These are phyloP conservation scores for Cadophora luteo-olivacea DNA, from an alignment of 2,329 filamentous ascomycete genomes.

Conservation along the genomic window DNA sequence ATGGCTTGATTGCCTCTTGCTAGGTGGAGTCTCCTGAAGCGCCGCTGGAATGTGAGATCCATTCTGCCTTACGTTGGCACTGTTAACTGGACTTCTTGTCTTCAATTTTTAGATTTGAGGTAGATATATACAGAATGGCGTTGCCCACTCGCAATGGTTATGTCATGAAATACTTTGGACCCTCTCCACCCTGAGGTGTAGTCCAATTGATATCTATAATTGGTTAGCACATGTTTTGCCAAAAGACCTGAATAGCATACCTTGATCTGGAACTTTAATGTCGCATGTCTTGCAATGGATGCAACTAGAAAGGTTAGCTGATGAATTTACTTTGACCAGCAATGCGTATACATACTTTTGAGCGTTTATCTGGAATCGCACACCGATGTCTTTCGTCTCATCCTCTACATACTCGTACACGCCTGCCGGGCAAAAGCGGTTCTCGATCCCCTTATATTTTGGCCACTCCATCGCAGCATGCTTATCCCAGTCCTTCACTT, in stretches of 20 bases:
- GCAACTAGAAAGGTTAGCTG: slow-evolving; percentile 65
- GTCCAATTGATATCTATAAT: slow-evolving; percentile 88
- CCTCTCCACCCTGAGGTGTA: slow-evolving; percentile 89
- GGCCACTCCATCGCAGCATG: slow-evolving; percentile 87
- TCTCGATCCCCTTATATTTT: slow-evolving; percentile 89
- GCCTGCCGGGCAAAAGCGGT: slow-evolving; percentile 94
- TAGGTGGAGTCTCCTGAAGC: no score
- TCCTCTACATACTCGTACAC: slow-evolving; percentile 99
- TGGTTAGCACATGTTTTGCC: slow-evolving; percentile 19
- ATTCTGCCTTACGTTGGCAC: no score
- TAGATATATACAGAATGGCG: slow-evolving; percentile 29
- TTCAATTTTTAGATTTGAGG: no score
- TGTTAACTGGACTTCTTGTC: no score
- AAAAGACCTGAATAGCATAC: slow-evolving; percentile 21
- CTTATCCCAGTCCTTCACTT: slow-evolving; percentile 93
- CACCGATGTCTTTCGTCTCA: slow-evolving; percentile 81
- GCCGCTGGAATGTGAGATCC: no score
- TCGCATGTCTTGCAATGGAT: slow-evolving; percentile 99
- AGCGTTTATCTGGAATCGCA: slow-evolving; percentile 96
- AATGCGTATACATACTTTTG: slow-evolving; percentile 77
- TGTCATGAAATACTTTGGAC: slow-evolving; percentile 75
- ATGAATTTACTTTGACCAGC: background rate
- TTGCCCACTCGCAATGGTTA: slow-evolving; percentile 25
- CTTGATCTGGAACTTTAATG: slow-evolving; percentile 92
- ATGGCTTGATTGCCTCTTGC: no score